phyloP scores from a whole-genome alignment of 352 stramenopile species.

The Globisporangium takayamanum region DNA sequence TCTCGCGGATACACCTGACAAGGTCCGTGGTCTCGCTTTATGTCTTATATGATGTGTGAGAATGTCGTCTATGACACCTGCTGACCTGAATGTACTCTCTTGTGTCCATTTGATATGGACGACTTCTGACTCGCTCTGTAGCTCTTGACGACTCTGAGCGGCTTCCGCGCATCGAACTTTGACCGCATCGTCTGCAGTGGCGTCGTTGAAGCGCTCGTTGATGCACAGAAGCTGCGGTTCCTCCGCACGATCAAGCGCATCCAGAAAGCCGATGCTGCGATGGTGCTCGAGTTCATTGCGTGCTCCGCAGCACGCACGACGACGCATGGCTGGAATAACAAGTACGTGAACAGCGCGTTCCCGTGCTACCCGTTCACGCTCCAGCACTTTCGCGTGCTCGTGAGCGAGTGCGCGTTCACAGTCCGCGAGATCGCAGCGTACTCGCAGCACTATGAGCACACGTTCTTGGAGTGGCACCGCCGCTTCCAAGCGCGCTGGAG shows the following conservation, averaged over 20 bases:
- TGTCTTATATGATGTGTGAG: neutral
- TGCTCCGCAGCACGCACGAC: constrained; percentile 57
- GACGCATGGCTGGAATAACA: constrained; percentile 79
- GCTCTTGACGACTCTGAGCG: constrained; percentile 49
- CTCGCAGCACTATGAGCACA: constrained; percentile 79
- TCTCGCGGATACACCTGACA: constrained; percentile 51
- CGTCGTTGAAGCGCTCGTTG: constrained; percentile 44
- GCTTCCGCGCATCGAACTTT: constrained; percentile 54
- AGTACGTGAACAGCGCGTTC: constrained; percentile 72
- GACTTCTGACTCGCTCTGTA: constrained; percentile 1
- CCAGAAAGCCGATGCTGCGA: constrained; percentile 38
- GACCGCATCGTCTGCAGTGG: constrained; percentile 55
- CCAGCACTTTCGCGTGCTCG: constrained; percentile 34
- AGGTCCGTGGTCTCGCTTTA: constrained; percentile 17
- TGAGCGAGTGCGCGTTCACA: constrained; percentile 49
- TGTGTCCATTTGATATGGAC: too few relatives aligned
- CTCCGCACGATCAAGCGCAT: constrained; percentile 63
- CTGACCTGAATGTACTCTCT: neutral
- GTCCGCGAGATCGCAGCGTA: constrained; percentile 56
- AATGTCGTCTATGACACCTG: too few relatives aligned
- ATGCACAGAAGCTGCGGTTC: constrained; percentile 39
- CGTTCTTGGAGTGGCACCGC: constrained; percentile 79
- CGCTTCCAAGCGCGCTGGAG: constrained; percentile 62
- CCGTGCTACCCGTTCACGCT: constrained; percentile 53
- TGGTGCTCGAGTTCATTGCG: constrained; percentile 62